Percentiles rank a stretch among this genome's conserved stretches.
phyloP scores from a whole-genome alignment of 192 early-diverging fungal species.

The Podila horticola region DNA sequence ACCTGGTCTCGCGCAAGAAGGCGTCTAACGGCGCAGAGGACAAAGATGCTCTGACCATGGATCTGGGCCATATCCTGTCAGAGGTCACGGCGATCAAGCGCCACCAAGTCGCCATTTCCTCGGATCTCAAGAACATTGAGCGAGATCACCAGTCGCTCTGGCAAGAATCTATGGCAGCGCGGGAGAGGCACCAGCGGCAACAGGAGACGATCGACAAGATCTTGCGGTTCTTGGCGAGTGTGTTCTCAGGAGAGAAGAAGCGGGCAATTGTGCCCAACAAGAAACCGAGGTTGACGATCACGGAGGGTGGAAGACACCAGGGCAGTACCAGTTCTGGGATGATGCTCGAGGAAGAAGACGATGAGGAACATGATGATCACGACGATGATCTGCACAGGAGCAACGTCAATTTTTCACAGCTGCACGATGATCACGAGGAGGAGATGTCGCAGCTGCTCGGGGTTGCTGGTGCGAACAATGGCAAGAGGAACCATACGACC shows the following conservation, averaged over 20 bases:
- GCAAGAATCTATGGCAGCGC: slow-evolving; percentile 79
- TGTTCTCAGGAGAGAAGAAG: slow-evolving; percentile 74
- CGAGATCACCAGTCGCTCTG: slow-evolving; percentile 91
- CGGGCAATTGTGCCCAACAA: slow-evolving; percentile 61
- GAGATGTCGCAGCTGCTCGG: neutral
- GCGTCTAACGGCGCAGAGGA: slow-evolving; percentile 55
- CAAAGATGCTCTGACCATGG: slow-evolving; percentile 56
- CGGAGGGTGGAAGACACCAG: slow-evolving; percentile 24
- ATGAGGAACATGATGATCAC: neutral
- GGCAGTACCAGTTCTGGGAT: neutral
- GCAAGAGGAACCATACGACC: slow-evolving; percentile 23
- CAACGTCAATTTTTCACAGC: neutral
- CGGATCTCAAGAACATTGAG: slow-evolving; percentile 87
- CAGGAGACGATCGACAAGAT: slow-evolving; percentile 96
- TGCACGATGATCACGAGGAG: neutral
- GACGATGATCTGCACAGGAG: neutral
- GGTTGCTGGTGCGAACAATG: neutral
- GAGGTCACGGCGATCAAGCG: slow-evolving; percentile 90
- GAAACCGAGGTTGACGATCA: slow-evolving; percentile 41
- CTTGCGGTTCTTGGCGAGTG: slow-evolving; percentile 86
- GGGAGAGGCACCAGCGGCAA: slow-evolving; percentile 85
- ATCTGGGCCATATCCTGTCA: slow-evolving; percentile 65
- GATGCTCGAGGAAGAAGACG: slow-evolving; percentile 17
- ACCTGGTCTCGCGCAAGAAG: slow-evolving; percentile 88
- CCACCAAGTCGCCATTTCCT: slow-evolving; percentile 89